Percentiles rank a stretch among this genome's conserved stretches.
Evolutionary conservation across 371 early-diverging fungal genomes (phyloP).

Genomic region (Globomyces sp.): DNA sequence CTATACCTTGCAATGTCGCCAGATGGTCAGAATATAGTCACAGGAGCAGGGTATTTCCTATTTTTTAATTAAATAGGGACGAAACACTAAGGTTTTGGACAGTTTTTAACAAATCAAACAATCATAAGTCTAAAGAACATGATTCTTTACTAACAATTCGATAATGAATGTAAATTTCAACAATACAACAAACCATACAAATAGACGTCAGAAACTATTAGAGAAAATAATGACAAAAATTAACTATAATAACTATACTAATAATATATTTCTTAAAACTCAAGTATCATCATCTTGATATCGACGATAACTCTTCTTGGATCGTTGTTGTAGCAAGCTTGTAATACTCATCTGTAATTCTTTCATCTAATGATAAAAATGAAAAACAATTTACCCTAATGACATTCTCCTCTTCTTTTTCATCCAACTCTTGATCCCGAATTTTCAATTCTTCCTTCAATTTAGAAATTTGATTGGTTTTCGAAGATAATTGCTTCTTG

Average conservation of each 20-base stretch:
- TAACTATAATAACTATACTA: conserved; percentile 1
- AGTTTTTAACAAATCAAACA: conserved; percentile 39
- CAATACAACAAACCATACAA: background rate
- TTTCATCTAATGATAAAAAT: conserved; percentile 26
- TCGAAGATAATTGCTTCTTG: conserved; percentile 8
- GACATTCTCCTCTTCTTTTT: conserved; percentile 24
- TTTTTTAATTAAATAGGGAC: conserved; percentile 31
- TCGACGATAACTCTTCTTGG: background rate
- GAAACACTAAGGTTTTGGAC: conserved; percentile 64
- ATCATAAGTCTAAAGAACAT: conserved; percentile 1
- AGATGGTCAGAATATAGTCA: conserved; percentile 60
- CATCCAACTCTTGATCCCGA: conserved; percentile 27
- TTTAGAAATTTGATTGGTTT: conserved; percentile 17
- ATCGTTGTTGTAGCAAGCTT: conserved; percentile 13
- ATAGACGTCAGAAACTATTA: too few species aligned
- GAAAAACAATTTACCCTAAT: conserved; percentile 6
- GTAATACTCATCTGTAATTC: conserved; percentile 32
- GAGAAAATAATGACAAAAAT: background rate
- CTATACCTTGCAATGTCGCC: conserved; percentile 64
- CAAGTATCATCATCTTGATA: conserved; percentile 1
- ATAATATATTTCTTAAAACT: background rate
- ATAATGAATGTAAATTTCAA: background rate
- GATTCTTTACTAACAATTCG: conserved; percentile 9
- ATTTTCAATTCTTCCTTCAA: conserved; percentile 23
- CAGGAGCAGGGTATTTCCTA: conserved; percentile 50